These are phyloP conservation scores for Onygena corvina DNA, from an alignment of 2,329 filamentous ascomycete genomes.

Conservation along the genomic window DNA sequence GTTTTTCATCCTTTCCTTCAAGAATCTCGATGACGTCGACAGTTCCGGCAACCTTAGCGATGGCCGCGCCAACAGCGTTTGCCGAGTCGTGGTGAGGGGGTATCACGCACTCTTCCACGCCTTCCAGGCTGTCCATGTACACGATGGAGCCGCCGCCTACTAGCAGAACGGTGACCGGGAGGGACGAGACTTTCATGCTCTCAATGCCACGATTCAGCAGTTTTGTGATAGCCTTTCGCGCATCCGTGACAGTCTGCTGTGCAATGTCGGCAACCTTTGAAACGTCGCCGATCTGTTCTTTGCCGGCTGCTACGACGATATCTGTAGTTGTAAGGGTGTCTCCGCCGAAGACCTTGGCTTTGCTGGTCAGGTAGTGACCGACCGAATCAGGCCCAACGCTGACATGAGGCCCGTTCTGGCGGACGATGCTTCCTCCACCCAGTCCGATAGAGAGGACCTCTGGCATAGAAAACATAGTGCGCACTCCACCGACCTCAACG, in stretches of 20 bases:
- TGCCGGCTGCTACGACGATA: conserved; percentile 32
- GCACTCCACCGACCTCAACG: conserved; percentile 50
- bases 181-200: conserved; percentile 45
- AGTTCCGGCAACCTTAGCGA: conserved; percentile 43
- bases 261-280: conserved; percentile 17
- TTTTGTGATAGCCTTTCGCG: conserved; percentile 31
- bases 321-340: conserved; percentile 49
- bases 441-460: conserved; percentile 46
- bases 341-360: conserved; percentile 48
- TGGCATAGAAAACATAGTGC: conserved; percentile 51
- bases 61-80: conserved; percentile 50
- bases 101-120: conserved; percentile 40
- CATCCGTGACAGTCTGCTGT: conserved; percentile 16
- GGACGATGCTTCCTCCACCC: conserved; percentile 43
- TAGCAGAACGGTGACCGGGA: conserved; percentile 42
- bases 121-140: conserved; percentile 38
- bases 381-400: conserved; percentile 52
- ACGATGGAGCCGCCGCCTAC: conserved; percentile 48
- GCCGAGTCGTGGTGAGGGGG: conserved; percentile 45
- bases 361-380: conserved; percentile 44
- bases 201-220: conserved; percentile 44
- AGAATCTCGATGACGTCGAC: conserved; percentile 43
- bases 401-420: conserved; percentile 26
- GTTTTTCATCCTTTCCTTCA: conserved; percentile 21
- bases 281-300: conserved; percentile 20